Evolutionary conservation across 345 rosid genomes (phyloP), one percentile per base, ranked within the genome.

Genomic region (Stellera chamaejasme): DNA sequence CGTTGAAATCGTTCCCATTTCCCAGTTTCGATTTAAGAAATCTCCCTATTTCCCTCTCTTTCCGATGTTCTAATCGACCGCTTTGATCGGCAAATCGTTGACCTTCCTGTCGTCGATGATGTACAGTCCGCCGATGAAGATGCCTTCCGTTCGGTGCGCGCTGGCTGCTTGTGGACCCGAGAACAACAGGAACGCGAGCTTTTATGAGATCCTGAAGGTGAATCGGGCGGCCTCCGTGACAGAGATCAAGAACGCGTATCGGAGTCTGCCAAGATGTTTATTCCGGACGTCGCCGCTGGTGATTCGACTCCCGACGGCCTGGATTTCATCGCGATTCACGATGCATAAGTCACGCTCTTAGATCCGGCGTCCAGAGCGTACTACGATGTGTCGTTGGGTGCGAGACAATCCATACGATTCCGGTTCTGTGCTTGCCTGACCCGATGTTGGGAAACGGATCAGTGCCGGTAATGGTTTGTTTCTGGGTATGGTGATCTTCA

Each of bases 241-340:
- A 69, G 90, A 83, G 77, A 86, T 86, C 56, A 86, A 83, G 77
- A 65, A 67, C 64, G 88, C 95, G 42, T 86, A 86, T 59, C 65
- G 90, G 65, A 66, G 69, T 55, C 69, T 86, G 89, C 89, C 4
- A 80, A 86, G 68, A 66, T 81, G 0, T 69, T 77, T 62, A 87
- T 80, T 70, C 87, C 94, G 0, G 87, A 86, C 16, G 39, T 32
- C 39, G 39, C n/a, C n/a, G 75, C 82, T 10, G 62, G 72, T 63
- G 67, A 78, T 43, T 55, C 69, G 23, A 4, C 60, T 5, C 52
- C 79, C 6, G 83, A 79, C 59, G 90, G 86, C 2, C 52, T 69
- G 14, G 82, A 77, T 60, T 88, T 88, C 63, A 81, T 88, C 43
- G 74, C 81, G 82, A 81, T 88, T 49, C 86, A 78, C 7, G 70